A percentile compares a stretch with the other conserved stretches of the same genome.
phyloP scores from a whole-genome alignment of 768 basidiomycete genomes.

The Termitomyces sp. region DNA sequence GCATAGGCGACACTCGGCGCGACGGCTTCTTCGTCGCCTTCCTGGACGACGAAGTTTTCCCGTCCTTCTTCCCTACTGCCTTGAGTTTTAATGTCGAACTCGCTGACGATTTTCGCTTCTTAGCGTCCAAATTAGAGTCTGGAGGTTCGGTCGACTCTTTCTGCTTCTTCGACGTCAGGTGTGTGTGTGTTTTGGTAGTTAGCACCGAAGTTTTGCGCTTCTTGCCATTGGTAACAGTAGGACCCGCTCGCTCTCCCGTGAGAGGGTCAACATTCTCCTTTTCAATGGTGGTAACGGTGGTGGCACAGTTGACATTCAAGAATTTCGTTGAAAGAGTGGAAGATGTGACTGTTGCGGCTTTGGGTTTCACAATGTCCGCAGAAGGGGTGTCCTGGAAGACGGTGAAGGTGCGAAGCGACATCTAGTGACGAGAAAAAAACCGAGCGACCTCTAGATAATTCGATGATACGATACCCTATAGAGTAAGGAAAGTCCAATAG shows the following conservation, averaged over 20 bases:
- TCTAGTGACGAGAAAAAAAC: slow-evolving; percentile 18
- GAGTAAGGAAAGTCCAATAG: neutral
- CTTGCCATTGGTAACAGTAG: slow-evolving; percentile 35
- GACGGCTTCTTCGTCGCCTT: slow-evolving; percentile 35
- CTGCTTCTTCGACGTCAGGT: slow-evolving; percentile 35
- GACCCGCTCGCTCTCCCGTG: slow-evolving; percentile 58
- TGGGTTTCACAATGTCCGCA: slow-evolving; percentile 27
- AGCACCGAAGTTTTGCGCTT: slow-evolving; percentile 64
- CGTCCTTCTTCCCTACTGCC: slow-evolving; percentile 31
- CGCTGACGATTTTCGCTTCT: slow-evolving; percentile 56
- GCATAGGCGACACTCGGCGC: slow-evolving; percentile 53
- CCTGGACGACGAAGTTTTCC: slow-evolving; percentile 26
- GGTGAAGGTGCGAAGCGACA: slow-evolving; percentile 57
- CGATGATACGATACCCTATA: neutral
- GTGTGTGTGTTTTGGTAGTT: slow-evolving; percentile 42
- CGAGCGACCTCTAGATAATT: neutral
- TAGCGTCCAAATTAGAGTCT: slow-evolving; percentile 39
- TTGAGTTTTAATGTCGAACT: slow-evolving; percentile 27
- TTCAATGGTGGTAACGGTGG: slow-evolving; percentile 41
- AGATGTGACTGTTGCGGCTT: slow-evolving; percentile 24
- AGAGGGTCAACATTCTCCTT: slow-evolving; percentile 79
- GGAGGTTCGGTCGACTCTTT: slow-evolving; percentile 39
- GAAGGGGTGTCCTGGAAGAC: slow-evolving; percentile 57
- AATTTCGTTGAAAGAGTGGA: slow-evolving; percentile 19
- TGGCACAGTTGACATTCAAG: slow-evolving; percentile 16